Evolutionary conservation across 768 basidiomycete species (phyloP).

Genomic region (Kwoniella dendrophila): DNA sequence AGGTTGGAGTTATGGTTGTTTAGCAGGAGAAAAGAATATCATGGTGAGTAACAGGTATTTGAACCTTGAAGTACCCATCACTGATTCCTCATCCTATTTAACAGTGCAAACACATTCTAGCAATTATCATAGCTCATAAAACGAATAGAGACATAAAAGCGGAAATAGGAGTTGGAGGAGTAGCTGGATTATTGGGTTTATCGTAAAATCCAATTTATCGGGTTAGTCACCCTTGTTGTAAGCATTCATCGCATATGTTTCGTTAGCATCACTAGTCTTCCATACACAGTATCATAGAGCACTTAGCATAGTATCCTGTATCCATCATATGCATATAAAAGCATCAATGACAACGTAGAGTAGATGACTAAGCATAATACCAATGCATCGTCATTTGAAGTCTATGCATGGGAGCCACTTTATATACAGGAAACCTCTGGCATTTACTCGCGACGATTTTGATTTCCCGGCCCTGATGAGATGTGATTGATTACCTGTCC

Average conservation of each 20-base stretch:
- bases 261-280: no score
- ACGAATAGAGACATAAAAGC: conserved; percentile 34
- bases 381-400: not conserved
- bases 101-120: conserved; percentile 49
- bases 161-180: conserved; percentile 27
- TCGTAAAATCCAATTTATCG: not conserved
- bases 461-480: conserved; percentile 6
- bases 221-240: conserved; percentile 10
- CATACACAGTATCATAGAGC: not conserved
- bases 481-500: conserved; percentile 8
- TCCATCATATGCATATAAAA: no score
- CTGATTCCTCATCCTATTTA: not conserved
- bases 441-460: conserved; percentile 4
- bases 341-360: no score
- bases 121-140: conserved; percentile 35
- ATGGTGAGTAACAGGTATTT: conserved; percentile 25
- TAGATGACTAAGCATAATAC: not conserved
- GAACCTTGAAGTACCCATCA: not conserved
- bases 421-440: not conserved
- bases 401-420: no score
- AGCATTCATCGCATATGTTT: no score
- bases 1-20: conserved; percentile 44
- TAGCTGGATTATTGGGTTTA: conserved; percentile 33
- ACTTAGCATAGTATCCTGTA: no score
- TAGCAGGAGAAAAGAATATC: conserved; percentile 36